These are phyloP conservation scores for Globisporangium camurandrum DNA, from an alignment of 352 stramenopile species.

Conservation along the genomic window DNA sequence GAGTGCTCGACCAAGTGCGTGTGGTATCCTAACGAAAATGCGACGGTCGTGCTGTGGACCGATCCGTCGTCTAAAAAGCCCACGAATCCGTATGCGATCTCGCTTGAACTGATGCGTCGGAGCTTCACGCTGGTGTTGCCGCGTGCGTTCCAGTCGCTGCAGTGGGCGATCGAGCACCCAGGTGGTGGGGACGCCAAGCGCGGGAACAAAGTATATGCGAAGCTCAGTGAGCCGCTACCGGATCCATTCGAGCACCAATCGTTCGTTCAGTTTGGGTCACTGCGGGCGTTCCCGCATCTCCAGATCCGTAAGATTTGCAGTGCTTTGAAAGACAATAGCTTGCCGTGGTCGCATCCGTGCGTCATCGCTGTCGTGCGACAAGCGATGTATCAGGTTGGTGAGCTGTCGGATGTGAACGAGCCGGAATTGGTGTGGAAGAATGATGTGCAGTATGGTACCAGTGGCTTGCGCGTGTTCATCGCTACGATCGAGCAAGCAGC, in stretches of 20 bases:
- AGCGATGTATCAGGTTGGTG: conserved; percentile 38
- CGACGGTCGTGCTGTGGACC: conserved; percentile 22
- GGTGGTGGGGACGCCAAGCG: conserved; percentile 18
- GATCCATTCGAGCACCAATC: conserved; percentile 17
- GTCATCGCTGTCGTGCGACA: conserved; percentile 32
- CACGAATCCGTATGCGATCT: conserved; percentile 41
- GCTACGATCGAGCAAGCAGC: conserved; percentile 13
- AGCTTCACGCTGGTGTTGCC: conserved; percentile 32
- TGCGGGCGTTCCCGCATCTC: conserved; percentile 42
- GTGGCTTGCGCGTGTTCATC: conserved; percentile 9
- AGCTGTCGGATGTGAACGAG: conserved; percentile 18
- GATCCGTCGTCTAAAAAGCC: conserved; percentile 5
- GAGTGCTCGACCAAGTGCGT: conserved; percentile 22
- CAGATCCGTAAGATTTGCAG: conserved; percentile 40
- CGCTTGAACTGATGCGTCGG: conserved; percentile 10
- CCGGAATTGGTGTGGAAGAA: conserved; percentile 31
- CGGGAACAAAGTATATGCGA: conserved; percentile 41
- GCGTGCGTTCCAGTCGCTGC: conserved; percentile 8
- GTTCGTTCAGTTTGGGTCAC: conserved; percentile 25
- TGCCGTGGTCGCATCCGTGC: conserved; percentile 32
- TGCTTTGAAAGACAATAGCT: conserved; percentile 24
- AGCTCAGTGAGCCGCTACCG: conserved; percentile 12
- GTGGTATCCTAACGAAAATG: conserved; percentile 22
- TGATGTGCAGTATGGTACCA: conserved; percentile 21
- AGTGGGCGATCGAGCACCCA: conserved; percentile 45